Conservation (phyloP, 768 basidiomycete genomes). For the Gyrodon lividus region DNA sequence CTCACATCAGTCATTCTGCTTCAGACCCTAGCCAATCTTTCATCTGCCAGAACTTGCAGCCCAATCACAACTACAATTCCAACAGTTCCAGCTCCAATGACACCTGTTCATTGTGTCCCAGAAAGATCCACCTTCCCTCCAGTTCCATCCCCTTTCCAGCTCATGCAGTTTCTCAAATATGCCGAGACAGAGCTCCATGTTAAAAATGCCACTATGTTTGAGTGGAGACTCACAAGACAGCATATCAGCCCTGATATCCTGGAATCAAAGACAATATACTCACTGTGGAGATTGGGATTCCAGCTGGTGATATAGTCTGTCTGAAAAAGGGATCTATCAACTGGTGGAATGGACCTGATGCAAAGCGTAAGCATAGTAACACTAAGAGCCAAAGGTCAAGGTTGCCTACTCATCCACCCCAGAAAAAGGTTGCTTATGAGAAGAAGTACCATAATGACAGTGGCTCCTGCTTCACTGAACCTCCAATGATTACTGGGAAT, state of each 20-base stretch:
- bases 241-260: neutral
- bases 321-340: too few species aligned
- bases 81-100: neutral
- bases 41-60: neutral
- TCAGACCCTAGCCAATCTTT: neutral
- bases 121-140: neutral
- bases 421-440: too few species aligned
- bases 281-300: too few species aligned
- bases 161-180: neutral
- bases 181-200: neutral
- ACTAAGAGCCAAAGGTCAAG: too few species aligned
- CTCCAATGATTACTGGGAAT: too few species aligned
- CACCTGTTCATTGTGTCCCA: neutral
- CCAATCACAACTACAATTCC: neutral
- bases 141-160: neutral
- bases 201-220: neutral
- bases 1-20: neutral
- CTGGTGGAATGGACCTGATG: too few species aligned
- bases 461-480: too few species aligned
- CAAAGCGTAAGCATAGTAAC: too few species aligned
- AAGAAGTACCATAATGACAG: too few species aligned
- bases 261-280: too few species aligned
- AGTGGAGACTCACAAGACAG: neutral
- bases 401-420: conserved; percentile 33
- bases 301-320: too few species aligned